phyloP scores from a whole-genome alignment of 805 yeast species.

The Saccharomycopsis synnaedendra region DNA sequence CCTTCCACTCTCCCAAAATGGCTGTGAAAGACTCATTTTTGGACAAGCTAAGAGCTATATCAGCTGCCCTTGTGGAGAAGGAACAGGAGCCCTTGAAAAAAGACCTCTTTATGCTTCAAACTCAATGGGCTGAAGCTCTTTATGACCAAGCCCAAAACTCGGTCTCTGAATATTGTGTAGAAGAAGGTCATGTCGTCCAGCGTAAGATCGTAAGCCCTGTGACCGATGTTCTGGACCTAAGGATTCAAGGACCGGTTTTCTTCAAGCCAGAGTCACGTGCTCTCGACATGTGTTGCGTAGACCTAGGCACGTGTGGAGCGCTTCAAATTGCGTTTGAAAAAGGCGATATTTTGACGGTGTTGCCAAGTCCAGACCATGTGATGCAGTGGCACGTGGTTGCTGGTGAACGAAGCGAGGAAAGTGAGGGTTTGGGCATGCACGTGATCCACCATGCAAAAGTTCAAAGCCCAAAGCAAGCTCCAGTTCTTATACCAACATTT shows the following conservation, averaged over 20 bases:
- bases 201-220: neutral
- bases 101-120: neutral
- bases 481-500: too few relatives aligned
- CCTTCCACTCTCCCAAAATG: conserved; percentile 45
- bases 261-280: too few relatives aligned
- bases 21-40: conserved; percentile 21
- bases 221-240: neutral
- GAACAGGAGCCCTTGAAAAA: neutral
- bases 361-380: neutral
- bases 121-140: neutral
- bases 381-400: conserved; percentile 7
- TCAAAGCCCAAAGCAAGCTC: too few relatives aligned
- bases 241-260: conserved; percentile 13
- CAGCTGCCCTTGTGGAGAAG: neutral
- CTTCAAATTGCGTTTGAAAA: conserved; percentile 2
- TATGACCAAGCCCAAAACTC: neutral
- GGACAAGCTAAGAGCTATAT: neutral
- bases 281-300: too few relatives aligned
- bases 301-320: neutral
- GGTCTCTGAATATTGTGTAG: neutral
- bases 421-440: too few relatives aligned
- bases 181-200: neutral
- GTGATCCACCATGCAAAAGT: too few relatives aligned
- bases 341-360: conserved; percentile 3
- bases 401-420: neutral